Base-by-base conservation (phyloP, 345 rosid genomes). In the Laguncularia racemosa region DNA sequence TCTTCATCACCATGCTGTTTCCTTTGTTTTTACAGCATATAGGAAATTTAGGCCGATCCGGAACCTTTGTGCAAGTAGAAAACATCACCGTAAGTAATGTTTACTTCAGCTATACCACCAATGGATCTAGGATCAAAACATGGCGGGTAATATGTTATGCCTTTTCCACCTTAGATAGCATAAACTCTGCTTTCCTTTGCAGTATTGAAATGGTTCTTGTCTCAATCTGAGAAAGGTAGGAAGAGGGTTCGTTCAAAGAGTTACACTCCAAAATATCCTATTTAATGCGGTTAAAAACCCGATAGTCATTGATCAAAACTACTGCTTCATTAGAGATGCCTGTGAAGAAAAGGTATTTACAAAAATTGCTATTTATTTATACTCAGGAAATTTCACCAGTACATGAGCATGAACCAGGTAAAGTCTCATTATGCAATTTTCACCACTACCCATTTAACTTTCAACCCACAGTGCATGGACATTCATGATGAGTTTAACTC, bases 101-200 rank as follows among this genome's bases (percentile, higher is more conserved):
- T 12, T 16, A 55, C 21, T 67, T 78, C 64, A 50, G 52, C 21
- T 47, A 67, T 26, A 70, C 78, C 2, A 67, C 73, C 17, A 75
- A 78, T 16, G 80, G 78, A 47, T 75, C 66, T 20, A 48, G 83
- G 50, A 78, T 75, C 69, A 72, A 78, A 67, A 75, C 80, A 12
- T 72, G 78, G 80, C 75, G 71, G 80, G 80, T 78, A 33, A 45
- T 15, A 2, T 3, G 2, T 23, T 23, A 23, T 2, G 5, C 5
- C 28, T 23, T 23, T 2, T 23, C 28, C 28, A 23, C 28, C 28
- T 23, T 17, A 17, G 15, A 10, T n/a, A 20, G 2, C 21, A 40
- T 7, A 0, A 17, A 44, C 5, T 23, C n/a, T 46, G 20, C 56
- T 21, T 18, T 12, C 49, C 13, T 53, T 16, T 44, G 14, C 3